Evolutionary conservation across 441 rosid species (phyloP).

Genomic region (Eugenia klotzschiana): DNA sequence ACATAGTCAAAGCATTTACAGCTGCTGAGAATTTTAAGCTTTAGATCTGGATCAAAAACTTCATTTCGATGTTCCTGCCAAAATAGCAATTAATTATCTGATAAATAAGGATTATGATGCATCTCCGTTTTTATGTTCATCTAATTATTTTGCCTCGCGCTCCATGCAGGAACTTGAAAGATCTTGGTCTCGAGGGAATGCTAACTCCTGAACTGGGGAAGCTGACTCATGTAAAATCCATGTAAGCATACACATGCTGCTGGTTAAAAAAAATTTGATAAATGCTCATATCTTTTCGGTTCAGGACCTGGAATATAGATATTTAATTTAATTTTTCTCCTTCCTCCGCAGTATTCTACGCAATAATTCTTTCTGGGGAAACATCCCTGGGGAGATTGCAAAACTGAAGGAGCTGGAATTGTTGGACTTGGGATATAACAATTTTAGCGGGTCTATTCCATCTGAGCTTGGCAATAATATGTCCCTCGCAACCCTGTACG

Average conservation of each 20-base stretch:
- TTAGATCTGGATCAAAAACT: neutral
- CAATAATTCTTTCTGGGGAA: constrained; percentile 71
- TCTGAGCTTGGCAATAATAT: constrained; percentile 24
- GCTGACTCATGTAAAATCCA: constrained; percentile 41
- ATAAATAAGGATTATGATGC: neutral
- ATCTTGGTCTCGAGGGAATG: constrained; percentile 59
- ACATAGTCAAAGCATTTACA: neutral
- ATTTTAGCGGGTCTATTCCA: constrained; percentile 53
- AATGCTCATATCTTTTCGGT: neutral
- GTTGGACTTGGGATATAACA: constrained; percentile 77
- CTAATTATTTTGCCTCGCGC: neutral
- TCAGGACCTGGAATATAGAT: neutral
- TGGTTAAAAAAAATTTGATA: neutral
- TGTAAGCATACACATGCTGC: constrained; percentile 28
- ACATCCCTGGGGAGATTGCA: constrained; percentile 58
- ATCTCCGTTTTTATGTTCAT: neutral
- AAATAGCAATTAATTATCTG: neutral
- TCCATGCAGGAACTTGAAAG: constrained; percentile 42
- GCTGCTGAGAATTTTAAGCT: neutral
- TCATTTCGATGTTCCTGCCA: neutral
- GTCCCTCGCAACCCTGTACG: constrained; percentile 39
- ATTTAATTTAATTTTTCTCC: neutral
- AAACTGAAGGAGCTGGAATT: constrained; percentile 56
- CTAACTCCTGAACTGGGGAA: constrained; percentile 59
- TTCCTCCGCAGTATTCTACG: constrained; percentile 44